Evolutionary conservation across 371 early-diverging fungal species (phyloP), one percentile per base, ranked within the genome.

Genomic region (Blastocladiella emersonii): DNA sequence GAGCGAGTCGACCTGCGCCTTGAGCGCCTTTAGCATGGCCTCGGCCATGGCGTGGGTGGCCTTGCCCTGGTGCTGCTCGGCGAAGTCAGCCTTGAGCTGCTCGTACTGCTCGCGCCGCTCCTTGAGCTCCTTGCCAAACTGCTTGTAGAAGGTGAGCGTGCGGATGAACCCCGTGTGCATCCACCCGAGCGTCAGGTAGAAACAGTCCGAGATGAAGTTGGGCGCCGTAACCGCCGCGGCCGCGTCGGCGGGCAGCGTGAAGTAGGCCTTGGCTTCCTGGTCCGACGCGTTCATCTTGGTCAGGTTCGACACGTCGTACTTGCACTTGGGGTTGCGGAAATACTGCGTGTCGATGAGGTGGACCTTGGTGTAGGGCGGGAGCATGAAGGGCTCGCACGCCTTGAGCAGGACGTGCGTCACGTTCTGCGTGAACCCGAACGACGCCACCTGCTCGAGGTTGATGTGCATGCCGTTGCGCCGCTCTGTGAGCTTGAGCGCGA

Each of bases 131-230:
- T 84, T 79, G 21, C 83, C 72, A 49, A 88, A 75, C 8, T 79
- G 77, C 62, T 78, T 76, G 66, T 84, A 92, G 49, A 80, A 80
- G 21, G 83, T 79, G 57, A 86, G 74, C 25, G 79, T 80, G 56
- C 86, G 79, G 44, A 92, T 73, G 7, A 88, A 77, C 0, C 93
- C 94, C 62, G 87, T 83, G 70, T 95, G 95, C 65, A 88, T 76
- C 23, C 83, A 78, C 1, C 79, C 73, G 23, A 91, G 71, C 0
- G 94, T 85, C 25, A 93, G 68, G 66, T 83, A 90, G 68, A 95
- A 96, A 15, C 85, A 72, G 57, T 95, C 92, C 2, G 94, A 80
- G 56, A 95, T 88, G 67, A 98, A 98, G 70, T 89, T 86, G 62
- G 78, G 68, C 44, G 15, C 51, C n/a, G n/a, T n/a, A n/a, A n/a